Base-by-base conservation (phyloP, 2,329 filamentous ascomycete species). In the Stachybotrys chlorohalonatus region DNA sequence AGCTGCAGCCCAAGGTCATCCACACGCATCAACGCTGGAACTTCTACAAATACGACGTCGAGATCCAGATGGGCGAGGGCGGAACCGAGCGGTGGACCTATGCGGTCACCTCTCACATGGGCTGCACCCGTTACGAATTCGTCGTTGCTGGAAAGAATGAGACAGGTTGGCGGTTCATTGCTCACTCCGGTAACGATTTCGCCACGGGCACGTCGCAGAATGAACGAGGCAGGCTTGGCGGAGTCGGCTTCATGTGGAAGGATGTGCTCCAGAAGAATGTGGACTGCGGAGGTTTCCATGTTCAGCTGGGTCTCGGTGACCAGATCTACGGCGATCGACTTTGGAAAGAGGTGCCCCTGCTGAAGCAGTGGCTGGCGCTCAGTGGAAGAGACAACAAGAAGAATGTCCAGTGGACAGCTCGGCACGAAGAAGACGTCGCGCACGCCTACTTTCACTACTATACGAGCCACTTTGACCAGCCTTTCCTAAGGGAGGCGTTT, bases 381-480 rank as follows among this genome's bases (percentile, higher is more conserved):
- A 92, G 87, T 63, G 94, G 94, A 6, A 92, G 96, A 61, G 94
- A 97, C 54, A 94, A 91, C 62, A 82, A 95, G 56, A 95, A 92
- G 75, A 95, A 86, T 62, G 86, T 90, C 0, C 81, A 86, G 48
- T 99, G 94, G 94, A 96, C 92, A 7, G 90, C 93, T 4, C 86
- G 90, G 52, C 90, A 97, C 63, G 91, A 99, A 66, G 93, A 99
- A 66, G 94, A 99, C 66, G 90, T 96, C 16, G 86, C 87, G 2
- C 92, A 97, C 71, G 92, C 94, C 7, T 99, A 96, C 74, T 99
- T 99, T 71, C 94, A 99, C 70, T 99, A 96, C 70, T 99, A 99
- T 68, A 96, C 92, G 1, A 96, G 91, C 62, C 93, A 97, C 70
- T 97, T 99, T 68, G 94, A 99, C 67, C 94, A 99, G 71, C 92